Evolutionary conservation across 2,329 filamentous ascomycete genomes (phyloP), one percentile per base, ranked within the genome.

Genomic region (Escovopsis weberi): DNA sequence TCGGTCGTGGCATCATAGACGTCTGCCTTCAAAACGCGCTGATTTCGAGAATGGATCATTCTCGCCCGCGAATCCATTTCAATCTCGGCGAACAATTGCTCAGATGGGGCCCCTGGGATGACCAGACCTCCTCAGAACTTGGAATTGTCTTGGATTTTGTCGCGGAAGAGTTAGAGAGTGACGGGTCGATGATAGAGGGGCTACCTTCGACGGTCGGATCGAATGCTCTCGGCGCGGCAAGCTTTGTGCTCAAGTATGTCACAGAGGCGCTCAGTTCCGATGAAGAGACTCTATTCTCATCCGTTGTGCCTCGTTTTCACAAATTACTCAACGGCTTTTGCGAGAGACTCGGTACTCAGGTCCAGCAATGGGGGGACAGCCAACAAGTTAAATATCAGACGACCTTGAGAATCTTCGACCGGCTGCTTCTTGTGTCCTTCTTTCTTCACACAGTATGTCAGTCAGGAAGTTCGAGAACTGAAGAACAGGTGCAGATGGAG

Each of bases 71-170:
- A 9, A 51, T 58, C 2, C 64, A 61, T 8, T 69, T 75, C 44
- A 55, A 58, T 28, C 55, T 80, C 6, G 70, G 65, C 11, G 63
- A 66, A 6, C 67, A 70, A 44, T 53, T 53, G 0, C 62, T 80
- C 6, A 58, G 57, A 43, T 81, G 78, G 77, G 66, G 65, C 7
- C 38, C 49, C 2, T 81, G 78, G 77, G 62, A 75, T 48, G 69
- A 71, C 9, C 65, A 65, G 30, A 66, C 69, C 2, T 80, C 77
- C 2, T 79, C 76, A 4, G 75, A 81, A 49, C 50, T 80, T 18
- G 76, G 77, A 2, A 63, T 80, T 34, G 57, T 78, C n/a, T 61
- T 78, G 45, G 77, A 81, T 54, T 75, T 68, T 55, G 59, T 80
- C 30, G 54, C 61, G 10, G 74, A 78, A 32, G 62, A 70, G 38